Conservation (phyloP, 2,329 filamentous ascomycete genomes). For the Sporothrix phasma region DNA sequence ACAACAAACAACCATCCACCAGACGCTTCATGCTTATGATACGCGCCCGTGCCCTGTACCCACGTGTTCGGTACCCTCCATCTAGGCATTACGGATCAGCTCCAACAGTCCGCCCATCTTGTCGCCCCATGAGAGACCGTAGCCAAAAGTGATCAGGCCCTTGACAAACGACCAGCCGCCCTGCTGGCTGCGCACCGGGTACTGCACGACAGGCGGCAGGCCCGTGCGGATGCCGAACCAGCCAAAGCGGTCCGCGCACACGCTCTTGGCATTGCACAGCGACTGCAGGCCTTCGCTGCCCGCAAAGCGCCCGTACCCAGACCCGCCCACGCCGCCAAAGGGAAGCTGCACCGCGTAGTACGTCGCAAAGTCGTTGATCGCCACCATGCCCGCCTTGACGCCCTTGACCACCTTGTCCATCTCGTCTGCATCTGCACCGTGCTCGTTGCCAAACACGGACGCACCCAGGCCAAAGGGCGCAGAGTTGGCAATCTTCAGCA, state of each 20-base stretch:
- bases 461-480: constrained; percentile 80
- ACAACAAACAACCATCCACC: not conserved
- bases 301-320: constrained; percentile 86
- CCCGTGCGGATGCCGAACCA: constrained; percentile 57
- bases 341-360: constrained; percentile 92
- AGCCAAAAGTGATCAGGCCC: constrained; percentile 52
- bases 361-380: constrained; percentile 88
- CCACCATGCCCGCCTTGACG: constrained; percentile 79
- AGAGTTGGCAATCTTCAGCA: constrained; percentile 72
- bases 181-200: constrained; percentile 60
- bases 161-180: constrained; percentile 56
- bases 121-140: constrained; percentile 31
- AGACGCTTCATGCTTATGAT: not conserved
- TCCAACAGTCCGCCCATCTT: constrained; percentile 16
- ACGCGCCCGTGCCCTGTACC: not conserved
- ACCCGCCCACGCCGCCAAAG: constrained; percentile 84
- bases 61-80: too few species aligned
- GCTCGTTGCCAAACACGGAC: constrained; percentile 68
- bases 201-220: constrained; percentile 72
- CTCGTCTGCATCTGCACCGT: constrained; percentile 35
- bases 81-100: constrained; percentile 16
- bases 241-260: constrained; percentile 65
- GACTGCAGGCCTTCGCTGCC: constrained; percentile 78
- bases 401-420: constrained; percentile 55
- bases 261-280: constrained; percentile 77